These are phyloP conservation scores for Brassica hybrid DNA, from an alignment of 441 rosid species.

Conservation along the genomic window DNA sequence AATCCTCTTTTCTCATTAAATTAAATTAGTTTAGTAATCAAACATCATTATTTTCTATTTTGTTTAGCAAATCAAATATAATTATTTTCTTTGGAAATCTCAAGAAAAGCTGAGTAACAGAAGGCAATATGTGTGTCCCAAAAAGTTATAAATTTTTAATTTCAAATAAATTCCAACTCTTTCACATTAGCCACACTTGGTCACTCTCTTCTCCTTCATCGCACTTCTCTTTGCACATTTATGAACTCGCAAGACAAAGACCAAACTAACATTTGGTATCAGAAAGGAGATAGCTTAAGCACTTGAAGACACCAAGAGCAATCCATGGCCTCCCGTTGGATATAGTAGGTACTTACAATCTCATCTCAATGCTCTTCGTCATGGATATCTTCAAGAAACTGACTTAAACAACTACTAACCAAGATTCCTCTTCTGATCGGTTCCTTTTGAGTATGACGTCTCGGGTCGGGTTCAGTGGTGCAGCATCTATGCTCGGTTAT, in stretches of 20 bases:
- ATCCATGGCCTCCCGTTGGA: conserved; percentile 61
- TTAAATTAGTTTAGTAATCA: neutral
- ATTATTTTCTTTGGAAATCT: conserved; percentile 26
- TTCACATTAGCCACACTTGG: conserved; percentile 35
- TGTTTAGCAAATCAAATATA: no score
- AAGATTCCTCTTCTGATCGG: conserved; percentile 46
- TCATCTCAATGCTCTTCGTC: conserved; percentile 96
- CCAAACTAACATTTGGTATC: neutral
- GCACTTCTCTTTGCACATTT: neutral
- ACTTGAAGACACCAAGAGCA: conserved; percentile 13
- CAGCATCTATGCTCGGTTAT: conserved; percentile 55
- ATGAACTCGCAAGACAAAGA: neutral
- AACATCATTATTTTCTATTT: neutral
- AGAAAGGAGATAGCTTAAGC: conserved; percentile 41
- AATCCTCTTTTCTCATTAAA: no score
- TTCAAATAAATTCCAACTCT: conserved; percentile 39
- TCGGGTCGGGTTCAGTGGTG: conserved; percentile 50
- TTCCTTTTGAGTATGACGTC: conserved; percentile 34
- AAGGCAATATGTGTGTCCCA: conserved; percentile 47
- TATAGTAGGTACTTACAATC: conserved; percentile 75
- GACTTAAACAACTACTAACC: conserved; percentile 55
- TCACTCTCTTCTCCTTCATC: conserved; percentile 20
- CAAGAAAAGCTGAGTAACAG: conserved; percentile 39
- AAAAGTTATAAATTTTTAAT: conserved; percentile 25
- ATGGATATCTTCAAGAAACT: conserved; percentile 92